Percentiles rank a stretch among this genome's conserved stretches.
These are phyloP conservation scores for Rhizoclosmatium globosum DNA, from an alignment of 192 early-diverging fungal genomes.

Conservation along the genomic window DNA sequence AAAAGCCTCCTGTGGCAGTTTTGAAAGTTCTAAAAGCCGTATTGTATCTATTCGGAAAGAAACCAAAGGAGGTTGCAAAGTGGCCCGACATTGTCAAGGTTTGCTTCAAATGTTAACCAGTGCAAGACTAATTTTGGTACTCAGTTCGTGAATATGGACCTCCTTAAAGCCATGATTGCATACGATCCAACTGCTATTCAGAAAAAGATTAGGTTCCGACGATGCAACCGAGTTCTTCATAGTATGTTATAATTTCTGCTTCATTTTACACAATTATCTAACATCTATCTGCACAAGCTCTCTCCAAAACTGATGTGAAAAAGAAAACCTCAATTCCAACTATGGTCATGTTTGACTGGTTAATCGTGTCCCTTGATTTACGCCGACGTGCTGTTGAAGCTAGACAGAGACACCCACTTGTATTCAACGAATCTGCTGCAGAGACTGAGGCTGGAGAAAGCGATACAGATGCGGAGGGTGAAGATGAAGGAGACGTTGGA, in stretches of 20 bases:
- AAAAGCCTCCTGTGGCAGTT: constrained; percentile 60
- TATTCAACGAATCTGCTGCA: constrained; percentile 20
- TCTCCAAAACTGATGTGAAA: constrained; percentile 55
- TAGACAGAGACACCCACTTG: constrained; percentile 47
- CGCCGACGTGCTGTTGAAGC: constrained; percentile 52
- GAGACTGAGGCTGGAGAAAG: constrained; percentile 40
- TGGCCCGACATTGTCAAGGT: constrained; percentile 29
- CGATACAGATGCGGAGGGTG: constrained; percentile 45
- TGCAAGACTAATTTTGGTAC: background rate
- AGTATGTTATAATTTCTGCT: constrained; percentile 44
- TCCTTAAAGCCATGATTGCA: constrained; percentile 57
- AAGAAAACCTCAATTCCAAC: constrained; percentile 61
- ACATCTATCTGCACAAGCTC: constrained; percentile 36
- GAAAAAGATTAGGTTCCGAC: constrained; percentile 58
- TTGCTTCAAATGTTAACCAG: background rate
- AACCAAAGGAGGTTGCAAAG: constrained; percentile 46
- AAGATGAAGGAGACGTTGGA: constrained; percentile 5
- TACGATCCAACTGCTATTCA: constrained; percentile 66
- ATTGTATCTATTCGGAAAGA: constrained; percentile 64
- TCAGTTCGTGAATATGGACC: constrained; percentile 57
- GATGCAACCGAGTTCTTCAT: constrained; percentile 57
- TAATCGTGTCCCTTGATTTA: constrained; percentile 56
- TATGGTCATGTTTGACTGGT: constrained; percentile 62
- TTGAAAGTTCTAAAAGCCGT: constrained; percentile 63
- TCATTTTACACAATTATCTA: constrained; percentile 38